Base-by-base conservation (phyloP, 2,329 filamentous ascomycete genomes). In the Xylaria sp. region DNA sequence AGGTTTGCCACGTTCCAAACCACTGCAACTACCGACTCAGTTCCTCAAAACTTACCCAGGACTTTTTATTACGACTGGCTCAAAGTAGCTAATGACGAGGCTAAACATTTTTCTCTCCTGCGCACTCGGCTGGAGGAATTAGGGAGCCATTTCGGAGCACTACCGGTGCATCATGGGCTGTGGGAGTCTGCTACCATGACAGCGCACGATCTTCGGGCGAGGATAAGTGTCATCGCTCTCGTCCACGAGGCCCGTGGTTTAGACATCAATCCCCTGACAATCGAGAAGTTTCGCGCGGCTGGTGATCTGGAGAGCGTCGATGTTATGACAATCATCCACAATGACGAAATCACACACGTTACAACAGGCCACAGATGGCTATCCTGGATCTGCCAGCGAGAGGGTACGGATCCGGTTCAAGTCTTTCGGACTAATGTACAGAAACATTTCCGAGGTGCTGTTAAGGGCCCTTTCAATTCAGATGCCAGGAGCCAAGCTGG, bases 321-420 rank as follows among this genome's bases (percentile, higher is more conserved):
- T 10, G 74, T 75, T 3, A 68, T 84, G 62, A 79, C 80, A 41
- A 74, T 83, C 25, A 84, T 84, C 36, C 82, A 84, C 60, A 83
- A 83, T 58, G 82, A 84, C 52, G 82, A 84, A 70, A 83, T 84
- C 48, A 84, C 82, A 0, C 82, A 84, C 68, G 82, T 84, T 23
- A 84, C 82, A 0, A 83, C 82, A 4, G 82, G 82, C 4, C 82
- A 84, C 66, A 73, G 82, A 39, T 84, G 82, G 82, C 65, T 84
- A 45, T 81, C 77, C 1, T 84, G 82, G 82, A 83, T 84, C 25
- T 84, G 82, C 58, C 75, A 78, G 34, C 79, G 83, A 53, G 82
- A 84, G 72, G 78, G 75, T 13, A 81, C 80, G 0, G 81, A 83
- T 64, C 80, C 82, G 0, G 80, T 84, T 4, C 76, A 81, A 50